Evolutionary conservation across 2,329 filamentous ascomycete species (phyloP).

Genomic region (Rutstroemia sp.): DNA sequence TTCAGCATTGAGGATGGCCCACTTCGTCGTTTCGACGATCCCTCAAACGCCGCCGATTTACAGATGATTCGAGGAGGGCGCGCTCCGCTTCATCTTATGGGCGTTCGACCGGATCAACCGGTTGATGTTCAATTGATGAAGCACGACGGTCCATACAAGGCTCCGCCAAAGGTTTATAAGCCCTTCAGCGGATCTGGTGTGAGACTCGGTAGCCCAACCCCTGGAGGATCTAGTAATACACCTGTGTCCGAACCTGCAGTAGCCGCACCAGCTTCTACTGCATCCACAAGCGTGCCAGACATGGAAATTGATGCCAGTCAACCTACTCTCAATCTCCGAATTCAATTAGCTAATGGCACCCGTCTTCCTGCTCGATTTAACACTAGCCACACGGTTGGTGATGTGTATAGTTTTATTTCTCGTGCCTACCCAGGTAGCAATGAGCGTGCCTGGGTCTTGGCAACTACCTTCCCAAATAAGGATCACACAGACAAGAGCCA

Average conservation of each 20-base stretch:
- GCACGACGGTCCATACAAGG: slow-evolving; percentile 65
- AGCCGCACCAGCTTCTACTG: slow-evolving; percentile 26
- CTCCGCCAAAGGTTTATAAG: slow-evolving; percentile 67
- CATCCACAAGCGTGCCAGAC: slow-evolving; percentile 23
- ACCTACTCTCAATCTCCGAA: slow-evolving; percentile 63
- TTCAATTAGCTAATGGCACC: slow-evolving; percentile 72
- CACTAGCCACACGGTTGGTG: slow-evolving; percentile 66
- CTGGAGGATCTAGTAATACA: slow-evolving; percentile 43
- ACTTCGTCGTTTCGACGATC: slow-evolving; percentile 72
- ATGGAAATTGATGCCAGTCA: slow-evolving; percentile 54
- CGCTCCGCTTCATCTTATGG: slow-evolving; percentile 71
- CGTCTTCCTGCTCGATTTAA: slow-evolving; percentile 77
- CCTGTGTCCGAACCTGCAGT: slow-evolving; percentile 33
- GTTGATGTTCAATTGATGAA: slow-evolving; percentile 71
- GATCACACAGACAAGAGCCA: slow-evolving; percentile 63
- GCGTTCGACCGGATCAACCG: slow-evolving; percentile 65
- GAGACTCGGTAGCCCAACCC: slow-evolving; percentile 70
- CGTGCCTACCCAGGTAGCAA: slow-evolving; percentile 52
- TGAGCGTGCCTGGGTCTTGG: slow-evolving; percentile 61
- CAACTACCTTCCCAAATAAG: slow-evolving; percentile 78
- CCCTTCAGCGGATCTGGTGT: slow-evolving; percentile 68
- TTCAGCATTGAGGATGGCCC: slow-evolving; percentile 81
- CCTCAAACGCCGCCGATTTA: slow-evolving; percentile 62
- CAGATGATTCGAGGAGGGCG: slow-evolving; percentile 70
- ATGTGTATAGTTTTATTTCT: slow-evolving; percentile 69